phyloP scores from a whole-genome alignment of 495 filamentous ascomycete genomes.

The Podospora pseudopauciseta region DNA sequence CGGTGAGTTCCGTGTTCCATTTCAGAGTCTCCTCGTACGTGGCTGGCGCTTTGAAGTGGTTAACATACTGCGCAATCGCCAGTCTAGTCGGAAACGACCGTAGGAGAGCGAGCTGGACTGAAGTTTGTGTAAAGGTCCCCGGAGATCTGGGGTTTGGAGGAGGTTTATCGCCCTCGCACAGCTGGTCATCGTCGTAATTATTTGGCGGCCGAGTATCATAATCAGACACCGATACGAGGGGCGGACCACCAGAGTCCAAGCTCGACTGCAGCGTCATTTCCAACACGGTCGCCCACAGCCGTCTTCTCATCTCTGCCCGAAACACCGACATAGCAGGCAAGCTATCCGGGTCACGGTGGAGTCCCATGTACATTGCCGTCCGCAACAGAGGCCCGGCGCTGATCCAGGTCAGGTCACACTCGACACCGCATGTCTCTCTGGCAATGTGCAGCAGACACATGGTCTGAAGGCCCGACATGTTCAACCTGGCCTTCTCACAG shows the following conservation, averaged over 20 bases:
- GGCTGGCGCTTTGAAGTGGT: conserved; percentile 30
- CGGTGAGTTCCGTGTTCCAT: conserved; percentile 37
- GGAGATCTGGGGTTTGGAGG: conserved; percentile 19
- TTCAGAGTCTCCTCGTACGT: conserved; percentile 38
- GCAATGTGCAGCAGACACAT: conserved; percentile 60
- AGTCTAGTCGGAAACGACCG: conserved; percentile 36
- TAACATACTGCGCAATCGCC: conserved; percentile 37
- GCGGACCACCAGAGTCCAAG: conserved; percentile 57
- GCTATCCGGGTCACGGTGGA: conserved; percentile 55
- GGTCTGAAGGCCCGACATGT: conserved; percentile 53
- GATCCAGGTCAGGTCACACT: conserved; percentile 57
- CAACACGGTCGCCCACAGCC: conserved; percentile 65
- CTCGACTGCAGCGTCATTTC: conserved; percentile 60
- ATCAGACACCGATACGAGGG: conserved; percentile 51
- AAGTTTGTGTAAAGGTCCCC: conserved; percentile 38
- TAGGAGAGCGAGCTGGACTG: conserved; percentile 36
- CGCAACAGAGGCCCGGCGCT: conserved; percentile 55
- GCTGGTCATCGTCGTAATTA: conserved; percentile 50
- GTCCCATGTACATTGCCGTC: conserved; percentile 57
- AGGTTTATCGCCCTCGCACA: conserved; percentile 29
- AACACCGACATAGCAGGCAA: conserved; percentile 44
- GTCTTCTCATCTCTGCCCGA: conserved; percentile 61
- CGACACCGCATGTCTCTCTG: conserved; percentile 52
- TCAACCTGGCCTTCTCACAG: conserved; percentile 50
- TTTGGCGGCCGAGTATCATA: conserved; percentile 55